Evolutionary conservation across 306 rosid genomes (phyloP).

Genomic region (Castanea crenata): DNA sequence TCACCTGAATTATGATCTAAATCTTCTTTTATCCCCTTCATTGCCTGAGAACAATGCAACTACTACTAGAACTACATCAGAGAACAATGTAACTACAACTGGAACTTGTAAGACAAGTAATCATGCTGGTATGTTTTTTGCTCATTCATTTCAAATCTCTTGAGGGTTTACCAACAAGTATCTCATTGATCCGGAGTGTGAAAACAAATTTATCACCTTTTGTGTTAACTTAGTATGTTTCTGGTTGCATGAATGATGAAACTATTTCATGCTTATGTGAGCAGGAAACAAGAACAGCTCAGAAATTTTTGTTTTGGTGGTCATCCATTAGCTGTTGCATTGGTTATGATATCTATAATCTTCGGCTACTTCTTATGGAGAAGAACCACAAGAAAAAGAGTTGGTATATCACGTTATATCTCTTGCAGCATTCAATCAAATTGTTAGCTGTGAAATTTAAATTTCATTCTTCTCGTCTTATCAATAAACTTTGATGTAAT

Average conservation of each 20-base stretch:
- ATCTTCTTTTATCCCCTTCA: too few species aligned
- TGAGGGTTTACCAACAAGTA: too few species aligned
- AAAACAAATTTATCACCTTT: too few species aligned
- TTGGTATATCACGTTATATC: constrained; percentile 1
- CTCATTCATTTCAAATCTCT: too few species aligned
- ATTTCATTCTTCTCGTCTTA: too few species aligned
- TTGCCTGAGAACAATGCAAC: too few species aligned
- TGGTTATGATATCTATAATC: not conserved
- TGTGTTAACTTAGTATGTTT: not conserved
- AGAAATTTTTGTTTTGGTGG: constrained; percentile 1
- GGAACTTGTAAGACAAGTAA: not conserved
- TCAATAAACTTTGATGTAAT: not conserved
- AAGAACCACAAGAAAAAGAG: not conserved
- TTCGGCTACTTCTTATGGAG: constrained; percentile 15
- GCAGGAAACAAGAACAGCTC: constrained; percentile 16
- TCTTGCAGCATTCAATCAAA: not conserved
- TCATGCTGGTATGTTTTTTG: not conserved
- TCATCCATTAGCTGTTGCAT: constrained; percentile 3
- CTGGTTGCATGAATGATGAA: not conserved
- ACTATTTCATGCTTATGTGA: constrained; percentile 10
- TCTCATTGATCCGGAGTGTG: too few species aligned
- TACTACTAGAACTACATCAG: not conserved
- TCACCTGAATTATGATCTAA: not conserved
- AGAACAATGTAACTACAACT: not conserved
- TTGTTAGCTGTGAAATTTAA: too few species aligned